Evolutionary conservation across 2,329 filamentous ascomycete genomes (phyloP), one percentile per base, ranked within the genome.

Genomic region (Lasiodiplodia citricola): DNA sequence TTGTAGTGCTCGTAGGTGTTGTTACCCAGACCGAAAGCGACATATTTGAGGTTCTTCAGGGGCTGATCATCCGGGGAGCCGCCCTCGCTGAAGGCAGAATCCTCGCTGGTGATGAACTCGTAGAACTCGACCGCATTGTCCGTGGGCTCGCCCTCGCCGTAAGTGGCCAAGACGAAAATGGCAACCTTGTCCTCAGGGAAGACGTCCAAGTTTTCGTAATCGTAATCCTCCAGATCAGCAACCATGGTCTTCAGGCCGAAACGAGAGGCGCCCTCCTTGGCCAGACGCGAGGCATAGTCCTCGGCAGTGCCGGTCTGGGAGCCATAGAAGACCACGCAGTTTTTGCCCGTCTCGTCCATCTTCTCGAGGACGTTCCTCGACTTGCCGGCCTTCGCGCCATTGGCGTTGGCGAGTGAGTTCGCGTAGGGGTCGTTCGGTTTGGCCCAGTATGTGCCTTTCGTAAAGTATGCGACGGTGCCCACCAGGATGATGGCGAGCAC

Each of bases 1-100:
- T 99, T 99, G 87, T 97, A 99, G 85, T 99, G 96, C 80, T 99
- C 96, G 80, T 99, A 99, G 35, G 96, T 98, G 85, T 98, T 99
- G 86, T 99, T 99, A 73, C 96, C 96, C 50, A 99, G 89, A 76
- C 96, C 96, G 76, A 99, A 99, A 68, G 94, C 88, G 76, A 99
- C 94, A 78, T 94, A 99, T 80, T 94, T 95, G 78, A 99, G 87
- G 76, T 93, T 94, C 64, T 83, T 86, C 67, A 99, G 88, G 62
- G 95, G 88, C 71, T 91, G 87, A 56, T 88, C 87, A 18, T 80
- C 80, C 55, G 80, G 77, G 67, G 80, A 83, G 10, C 21, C 67
- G 74, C 90, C 88, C 76, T 94, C 88, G 73, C 92, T 92, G 82
- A 98, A 98, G 73, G 88, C 83, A 68, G 91, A 85, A 68, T 96